Conservation (phyloP, 1,284 basidiomycete species). For the Cutaneotrichosporon cavernicola region DNA sequence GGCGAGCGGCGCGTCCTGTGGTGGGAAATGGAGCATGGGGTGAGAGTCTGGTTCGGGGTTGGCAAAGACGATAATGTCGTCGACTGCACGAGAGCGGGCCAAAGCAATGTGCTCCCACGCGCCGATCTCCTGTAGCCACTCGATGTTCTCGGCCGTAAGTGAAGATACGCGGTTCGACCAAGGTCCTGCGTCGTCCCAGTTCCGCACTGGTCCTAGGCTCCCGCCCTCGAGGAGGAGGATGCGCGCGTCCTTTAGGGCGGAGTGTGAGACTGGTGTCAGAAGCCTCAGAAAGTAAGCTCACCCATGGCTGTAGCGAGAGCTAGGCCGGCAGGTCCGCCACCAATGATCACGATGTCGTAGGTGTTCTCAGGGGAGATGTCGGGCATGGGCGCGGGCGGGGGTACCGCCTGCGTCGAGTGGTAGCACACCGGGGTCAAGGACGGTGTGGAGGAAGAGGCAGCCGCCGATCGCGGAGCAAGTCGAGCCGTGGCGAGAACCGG, state of each 20-base stretch:
- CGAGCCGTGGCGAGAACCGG: background rate
- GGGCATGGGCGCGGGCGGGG: slow-evolving; percentile 15
- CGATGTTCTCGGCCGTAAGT: slow-evolving; percentile 76
- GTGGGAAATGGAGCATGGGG: slow-evolving; percentile 48
- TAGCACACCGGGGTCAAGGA: background rate
- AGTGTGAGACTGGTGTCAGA: slow-evolving; percentile 21
- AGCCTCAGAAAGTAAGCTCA: slow-evolving; percentile 49
- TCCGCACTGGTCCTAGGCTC: slow-evolving; percentile 65
- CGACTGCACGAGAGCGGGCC: slow-evolving; percentile 67
- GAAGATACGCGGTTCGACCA: slow-evolving; percentile 90
- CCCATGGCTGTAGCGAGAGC: slow-evolving; percentile 84
- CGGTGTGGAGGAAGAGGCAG: slow-evolving; percentile 1
- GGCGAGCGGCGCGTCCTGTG: slow-evolving; percentile 60
- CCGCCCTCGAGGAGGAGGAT: slow-evolving; percentile 77
- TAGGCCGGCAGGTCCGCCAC: slow-evolving; percentile 88
- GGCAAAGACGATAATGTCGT: slow-evolving; percentile 87
- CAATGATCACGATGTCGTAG: slow-evolving; percentile 86
- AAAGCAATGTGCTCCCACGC: slow-evolving; percentile 76
- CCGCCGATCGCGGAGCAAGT: background rate
- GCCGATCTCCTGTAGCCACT: slow-evolving; percentile 75
- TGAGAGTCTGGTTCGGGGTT: slow-evolving; percentile 54
- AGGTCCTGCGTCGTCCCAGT: slow-evolving; percentile 63
- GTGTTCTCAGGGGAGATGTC: slow-evolving; percentile 36
- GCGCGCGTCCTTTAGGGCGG: slow-evolving; percentile 16
- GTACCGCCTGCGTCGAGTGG: slow-evolving; percentile 10